Evolutionary conservation across 1,139 yeast genomes (phyloP).

Genomic region (Citeromyces hawaiiensis): DNA sequence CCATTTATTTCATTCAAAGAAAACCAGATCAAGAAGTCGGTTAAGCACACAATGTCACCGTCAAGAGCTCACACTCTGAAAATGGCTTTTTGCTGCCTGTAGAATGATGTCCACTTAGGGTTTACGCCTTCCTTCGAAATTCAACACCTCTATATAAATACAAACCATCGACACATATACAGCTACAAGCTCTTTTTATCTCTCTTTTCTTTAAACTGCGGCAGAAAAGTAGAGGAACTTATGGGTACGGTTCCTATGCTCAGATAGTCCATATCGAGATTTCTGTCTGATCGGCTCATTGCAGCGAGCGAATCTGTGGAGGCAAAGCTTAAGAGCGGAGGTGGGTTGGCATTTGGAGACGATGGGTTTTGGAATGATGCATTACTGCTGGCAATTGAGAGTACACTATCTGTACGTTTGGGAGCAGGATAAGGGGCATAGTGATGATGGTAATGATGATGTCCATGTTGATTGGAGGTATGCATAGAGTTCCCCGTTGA

Average conservation of each 20-base stretch:
- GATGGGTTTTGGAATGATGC: slow-evolving; percentile 5
- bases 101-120: too few relatives aligned
- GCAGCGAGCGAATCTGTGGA: slow-evolving; percentile 13
- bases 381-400: slow-evolving; percentile 13
- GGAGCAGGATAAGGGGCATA: slow-evolving; percentile 16
- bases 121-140: too few relatives aligned
- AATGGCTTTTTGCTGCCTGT: too few relatives aligned
- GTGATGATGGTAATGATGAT: slow-evolving; percentile 8
- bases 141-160: too few relatives aligned
- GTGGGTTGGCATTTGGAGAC: slow-evolving; percentile 8
- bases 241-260: slow-evolving; percentile 3
- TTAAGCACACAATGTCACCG: too few relatives aligned
- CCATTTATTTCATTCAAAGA: background rate
- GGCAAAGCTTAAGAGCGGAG: slow-evolving; percentile 12
- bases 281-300: slow-evolving; percentile 4
- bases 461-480: slow-evolving; percentile 4
- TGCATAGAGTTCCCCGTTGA: slow-evolving; percentile 4
- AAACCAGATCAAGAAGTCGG: too few relatives aligned
- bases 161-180: too few relatives aligned
- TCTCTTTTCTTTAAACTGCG: slow-evolving; percentile 1
- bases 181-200: background rate
- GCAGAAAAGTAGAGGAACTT: slow-evolving; percentile 1
- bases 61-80: too few relatives aligned
- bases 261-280: slow-evolving; percentile 1
- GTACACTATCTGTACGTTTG: slow-evolving; percentile 15